Conservation (phyloP, 177 flowering plant species). For the Vitis hybrid region DNA sequence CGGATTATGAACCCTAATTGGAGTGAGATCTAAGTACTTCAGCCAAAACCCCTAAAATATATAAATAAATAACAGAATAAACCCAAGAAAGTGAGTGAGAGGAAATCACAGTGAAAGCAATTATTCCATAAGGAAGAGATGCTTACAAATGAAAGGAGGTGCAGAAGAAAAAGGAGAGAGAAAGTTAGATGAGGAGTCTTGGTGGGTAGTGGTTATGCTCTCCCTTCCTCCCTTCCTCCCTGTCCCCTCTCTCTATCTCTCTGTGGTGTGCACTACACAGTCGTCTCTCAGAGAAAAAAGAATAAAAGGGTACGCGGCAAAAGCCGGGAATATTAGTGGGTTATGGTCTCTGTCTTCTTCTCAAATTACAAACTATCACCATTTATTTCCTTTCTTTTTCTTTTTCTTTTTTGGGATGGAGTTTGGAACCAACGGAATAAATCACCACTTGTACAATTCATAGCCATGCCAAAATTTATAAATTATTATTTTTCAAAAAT, state of each 20-base stretch:
- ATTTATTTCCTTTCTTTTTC: not conserved
- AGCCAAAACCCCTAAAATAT: not conserved
- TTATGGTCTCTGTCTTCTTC: not conserved
- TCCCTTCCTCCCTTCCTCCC: not conserved
- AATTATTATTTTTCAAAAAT: too few species aligned
- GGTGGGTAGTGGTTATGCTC: not conserved
- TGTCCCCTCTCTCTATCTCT: not conserved
- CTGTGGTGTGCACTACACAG: not conserved
- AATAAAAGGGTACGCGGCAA: not conserved
- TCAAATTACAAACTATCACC: not conserved
- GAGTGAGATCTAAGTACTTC: constrained; percentile 6
- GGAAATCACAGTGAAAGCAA: not conserved
- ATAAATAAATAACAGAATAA: not conserved
- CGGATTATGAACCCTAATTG: constrained; percentile 9
- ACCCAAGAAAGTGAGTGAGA: not conserved
- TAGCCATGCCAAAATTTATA: too few species aligned
- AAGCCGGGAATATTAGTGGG: not conserved
- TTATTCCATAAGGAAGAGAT: not conserved
- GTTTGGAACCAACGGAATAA: too few species aligned
- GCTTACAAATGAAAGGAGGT: not conserved
- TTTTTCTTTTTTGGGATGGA: not conserved
- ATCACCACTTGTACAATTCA: too few species aligned
- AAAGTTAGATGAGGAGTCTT: not conserved
- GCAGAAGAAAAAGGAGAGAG: not conserved
- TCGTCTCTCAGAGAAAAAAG: not conserved